Percentiles rank a stretch among this genome's conserved stretches.
Evolutionary conservation across 1,139 yeast species (phyloP).

Genomic region (Saccharomyces hybrid): DNA sequence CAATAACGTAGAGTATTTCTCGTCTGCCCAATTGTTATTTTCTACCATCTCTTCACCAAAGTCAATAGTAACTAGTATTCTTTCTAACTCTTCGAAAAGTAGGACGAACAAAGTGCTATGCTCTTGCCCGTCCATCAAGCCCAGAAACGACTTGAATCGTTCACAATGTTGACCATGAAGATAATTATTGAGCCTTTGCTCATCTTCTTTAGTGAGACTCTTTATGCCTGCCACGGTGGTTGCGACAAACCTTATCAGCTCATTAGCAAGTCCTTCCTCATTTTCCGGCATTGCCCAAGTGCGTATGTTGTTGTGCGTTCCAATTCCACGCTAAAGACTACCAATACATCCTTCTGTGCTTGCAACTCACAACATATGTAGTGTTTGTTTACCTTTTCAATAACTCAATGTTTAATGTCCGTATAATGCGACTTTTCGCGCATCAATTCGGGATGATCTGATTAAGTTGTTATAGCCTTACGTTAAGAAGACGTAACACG

Average conservation of each 20-base stretch:
- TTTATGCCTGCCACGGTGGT: background rate
- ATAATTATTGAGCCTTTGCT: background rate
- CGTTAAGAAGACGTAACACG: background rate
- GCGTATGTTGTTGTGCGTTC: background rate
- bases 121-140: background rate
- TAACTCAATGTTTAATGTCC: background rate
- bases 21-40: background rate
- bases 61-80: background rate
- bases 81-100: background rate
- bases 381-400: background rate
- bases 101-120: background rate
- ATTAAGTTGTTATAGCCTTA: conserved; percentile 1
- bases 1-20: conserved; percentile 4
- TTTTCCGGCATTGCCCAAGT: background rate
- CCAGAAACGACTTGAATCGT: background rate
- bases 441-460: conserved; percentile 1
- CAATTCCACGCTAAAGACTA: no score
- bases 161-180: background rate
- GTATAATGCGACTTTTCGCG: conserved; percentile 1
- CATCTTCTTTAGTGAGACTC: background rate
- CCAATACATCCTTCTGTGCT: no score
- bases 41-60: background rate
- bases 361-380: background rate
- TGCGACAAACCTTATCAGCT: background rate
- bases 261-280: background rate